Evolutionary conservation across 2,329 filamentous ascomycete species (phyloP), one percentile per base, ranked within the genome.

Genomic region (Hymenoscyphus albidus): DNA sequence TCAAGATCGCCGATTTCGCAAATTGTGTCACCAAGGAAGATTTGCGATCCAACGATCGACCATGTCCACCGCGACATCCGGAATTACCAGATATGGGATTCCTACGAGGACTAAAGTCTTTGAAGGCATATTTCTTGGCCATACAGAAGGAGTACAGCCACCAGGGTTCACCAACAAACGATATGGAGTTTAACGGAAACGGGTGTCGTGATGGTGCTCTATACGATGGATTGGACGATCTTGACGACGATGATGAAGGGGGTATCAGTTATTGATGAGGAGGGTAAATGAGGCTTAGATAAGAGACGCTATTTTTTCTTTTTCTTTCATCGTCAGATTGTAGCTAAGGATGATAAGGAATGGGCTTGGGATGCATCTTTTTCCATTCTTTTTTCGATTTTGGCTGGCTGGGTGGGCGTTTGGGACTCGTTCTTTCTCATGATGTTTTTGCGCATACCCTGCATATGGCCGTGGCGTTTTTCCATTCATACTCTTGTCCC

Each of bases 1-100:
- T 99, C 79, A 97, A 97, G 78, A 96, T 99, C 76, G 94, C 97
- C 64, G 95, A 99, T 77, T 99, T 99, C 79, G 95, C 95, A 68
- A 99, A 99, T 76, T 97, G 94, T 74, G 88, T 98, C 42, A 98
- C 93, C 1, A 91, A 92, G 3, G 90, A 95, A 69, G 93, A 97
- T 72, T 78, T 87, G 65, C 78, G 81, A 1, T 78, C 81, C 18
- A 78, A 79, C 61, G 81, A 83, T 67, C 83, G 83, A 72, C 80
- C 83, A 4, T 97, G 94, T 71, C 95, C 95, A 14, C 95, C 95
- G 4, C 84, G 86, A 65, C 86, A 96, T 74, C 91, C 92, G 0
- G 80, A 89, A 42, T 88, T 92, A 66, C 88, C 96, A 6, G 95
- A 99, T 71, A 85, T 88, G 35, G 95, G 95, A 0, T 99, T 98